A percentile compares a stretch with the other conserved stretches of the same genome.
Evolutionary conservation across 1,284 basidiomycete genomes (phyloP).

Genomic region (Heliocybe sulcata): DNA sequence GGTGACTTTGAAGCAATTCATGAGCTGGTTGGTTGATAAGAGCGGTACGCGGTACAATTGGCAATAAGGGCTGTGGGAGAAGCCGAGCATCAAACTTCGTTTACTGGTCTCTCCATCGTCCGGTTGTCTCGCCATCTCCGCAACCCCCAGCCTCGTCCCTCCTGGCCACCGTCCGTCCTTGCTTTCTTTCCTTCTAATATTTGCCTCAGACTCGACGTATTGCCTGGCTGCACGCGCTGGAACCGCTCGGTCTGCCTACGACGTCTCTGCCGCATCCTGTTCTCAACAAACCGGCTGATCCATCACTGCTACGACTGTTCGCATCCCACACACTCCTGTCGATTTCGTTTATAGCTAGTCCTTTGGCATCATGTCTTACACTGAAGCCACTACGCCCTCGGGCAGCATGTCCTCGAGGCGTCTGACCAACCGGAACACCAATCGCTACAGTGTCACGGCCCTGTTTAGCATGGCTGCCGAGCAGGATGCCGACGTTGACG

Average conservation of each 20-base stretch:
- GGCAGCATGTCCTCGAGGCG: constrained; percentile 61
- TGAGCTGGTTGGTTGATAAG: no score
- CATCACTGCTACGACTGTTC: constrained; percentile 9
- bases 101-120: not conserved
- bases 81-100: not conserved
- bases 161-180: not conserved
- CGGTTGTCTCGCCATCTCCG: constrained; percentile 3
- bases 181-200: constrained; percentile 2
- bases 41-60: not conserved
- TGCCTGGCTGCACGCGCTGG: constrained; percentile 29
- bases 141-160: constrained; percentile 1
- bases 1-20: not conserved
- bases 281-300: not conserved
- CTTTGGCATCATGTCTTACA: constrained; percentile 46
- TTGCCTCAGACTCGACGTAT: constrained; percentile 15
- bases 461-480: constrained; percentile 98
- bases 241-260: constrained; percentile 8
- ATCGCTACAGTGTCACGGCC: constrained; percentile 93
- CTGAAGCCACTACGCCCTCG: constrained; percentile 56
- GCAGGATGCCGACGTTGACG: constrained; percentile 97
- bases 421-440: constrained; percentile 87
- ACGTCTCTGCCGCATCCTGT: constrained; percentile 4
- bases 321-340: constrained; percentile 9
- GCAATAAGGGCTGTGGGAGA: not conserved
- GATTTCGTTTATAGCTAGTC: constrained; percentile 7